Conservation (phyloP, 495 filamentous ascomycete species). For the Aspergillus ellipticus region DNA sequence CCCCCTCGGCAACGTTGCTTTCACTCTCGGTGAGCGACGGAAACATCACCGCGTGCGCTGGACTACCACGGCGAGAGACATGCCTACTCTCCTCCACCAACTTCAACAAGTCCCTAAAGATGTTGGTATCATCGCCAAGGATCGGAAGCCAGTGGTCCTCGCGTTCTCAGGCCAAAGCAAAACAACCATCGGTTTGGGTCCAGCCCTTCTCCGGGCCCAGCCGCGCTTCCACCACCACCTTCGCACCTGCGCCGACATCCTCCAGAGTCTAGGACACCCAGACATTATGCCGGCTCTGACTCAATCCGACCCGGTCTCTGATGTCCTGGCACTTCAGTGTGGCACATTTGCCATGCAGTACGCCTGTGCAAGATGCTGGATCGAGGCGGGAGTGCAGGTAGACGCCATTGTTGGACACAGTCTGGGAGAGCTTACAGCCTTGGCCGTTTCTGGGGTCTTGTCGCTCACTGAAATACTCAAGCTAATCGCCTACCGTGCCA, state of each 20-base stretch:
- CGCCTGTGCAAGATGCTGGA: conserved; percentile 75
- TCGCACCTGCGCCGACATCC: background rate
- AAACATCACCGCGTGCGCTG: conserved; percentile 60
- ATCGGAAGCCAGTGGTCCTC: background rate
- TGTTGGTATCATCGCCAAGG: background rate
- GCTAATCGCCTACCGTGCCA: background rate
- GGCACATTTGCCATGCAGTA: conserved; percentile 21
- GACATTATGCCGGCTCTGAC: background rate
- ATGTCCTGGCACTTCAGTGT: background rate
- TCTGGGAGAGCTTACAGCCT: conserved; percentile 80
- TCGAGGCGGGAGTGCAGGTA: conserved; percentile 66
- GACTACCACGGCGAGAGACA: background rate
- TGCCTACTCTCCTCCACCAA: conserved; percentile 10
- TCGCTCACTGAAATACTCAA: conserved; percentile 68
- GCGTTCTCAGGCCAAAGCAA: background rate
- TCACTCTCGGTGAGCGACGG: conserved; percentile 68
- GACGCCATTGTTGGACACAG: conserved; percentile 77
- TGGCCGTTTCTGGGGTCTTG: conserved; percentile 72
- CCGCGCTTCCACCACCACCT: background rate
- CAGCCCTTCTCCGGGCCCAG: background rate
- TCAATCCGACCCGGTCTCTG: background rate
- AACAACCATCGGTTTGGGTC: background rate
- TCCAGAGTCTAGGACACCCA: background rate
- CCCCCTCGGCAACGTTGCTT: conserved; percentile 57
- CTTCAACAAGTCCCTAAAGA: conserved; percentile 35